Conservation (phyloP, 139 green algal genomes). For the Volvox africanus region DNA sequence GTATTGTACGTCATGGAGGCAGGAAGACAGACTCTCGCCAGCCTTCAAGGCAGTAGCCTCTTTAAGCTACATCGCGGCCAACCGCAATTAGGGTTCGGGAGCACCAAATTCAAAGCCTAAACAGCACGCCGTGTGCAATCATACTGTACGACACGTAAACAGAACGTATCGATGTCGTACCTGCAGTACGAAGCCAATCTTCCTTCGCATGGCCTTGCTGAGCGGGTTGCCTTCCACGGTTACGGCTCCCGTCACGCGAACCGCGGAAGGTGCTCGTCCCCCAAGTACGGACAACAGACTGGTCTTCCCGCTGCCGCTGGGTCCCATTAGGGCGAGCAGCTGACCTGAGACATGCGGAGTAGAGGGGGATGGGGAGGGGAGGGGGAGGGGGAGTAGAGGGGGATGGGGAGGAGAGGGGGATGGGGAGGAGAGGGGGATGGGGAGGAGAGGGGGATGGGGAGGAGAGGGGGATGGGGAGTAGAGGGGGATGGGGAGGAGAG, state of each 20-base stretch:
- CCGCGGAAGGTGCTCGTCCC: constrained; percentile 54
- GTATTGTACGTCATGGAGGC: neutral
- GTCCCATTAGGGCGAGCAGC: constrained; percentile 75
- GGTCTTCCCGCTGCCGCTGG: constrained; percentile 84
- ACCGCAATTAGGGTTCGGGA: no score
- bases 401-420: neutral
- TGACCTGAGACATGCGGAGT: constrained; percentile 29
- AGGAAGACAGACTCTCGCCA: no score
- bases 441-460: neutral
- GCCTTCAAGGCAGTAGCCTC: no score
- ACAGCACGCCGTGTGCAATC: no score
- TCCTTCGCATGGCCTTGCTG: constrained; percentile 75
- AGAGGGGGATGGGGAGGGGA: neutral
- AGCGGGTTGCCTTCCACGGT: constrained; percentile 81
- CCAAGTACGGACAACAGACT: constrained; percentile 81
- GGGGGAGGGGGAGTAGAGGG: neutral
- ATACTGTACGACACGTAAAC: no score
- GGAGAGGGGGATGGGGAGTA: neutral
- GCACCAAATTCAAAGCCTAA: no score
- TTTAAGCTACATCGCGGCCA: no score
- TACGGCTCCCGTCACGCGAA: constrained; percentile 58
- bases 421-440: neutral
- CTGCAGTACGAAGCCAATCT: constrained; percentile 78
- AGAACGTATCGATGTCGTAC: neutral
- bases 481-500: no score